Evolutionary conservation across 495 filamentous ascomycete species (phyloP).

Genomic region (Rostrohypoxylon terebratum): DNA sequence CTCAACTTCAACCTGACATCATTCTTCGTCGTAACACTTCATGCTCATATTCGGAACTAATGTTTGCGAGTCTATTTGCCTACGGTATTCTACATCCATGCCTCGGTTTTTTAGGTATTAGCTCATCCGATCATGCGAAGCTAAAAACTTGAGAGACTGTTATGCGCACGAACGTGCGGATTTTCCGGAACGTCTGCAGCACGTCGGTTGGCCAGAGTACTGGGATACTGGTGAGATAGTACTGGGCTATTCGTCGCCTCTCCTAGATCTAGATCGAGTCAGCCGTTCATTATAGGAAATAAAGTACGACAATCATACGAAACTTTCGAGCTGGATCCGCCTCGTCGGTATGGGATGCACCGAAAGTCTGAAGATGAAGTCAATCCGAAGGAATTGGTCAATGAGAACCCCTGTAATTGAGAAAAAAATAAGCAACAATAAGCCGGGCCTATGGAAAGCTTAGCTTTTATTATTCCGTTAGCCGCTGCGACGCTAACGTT

Average conservation of each 20-base stretch:
- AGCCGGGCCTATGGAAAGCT: constrained; percentile 25
- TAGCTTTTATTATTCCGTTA: constrained; percentile 36
- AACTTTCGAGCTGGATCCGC: constrained; percentile 3
- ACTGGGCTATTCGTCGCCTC: neutral
- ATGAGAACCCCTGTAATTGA: constrained; percentile 22
- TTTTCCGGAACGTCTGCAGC: neutral
- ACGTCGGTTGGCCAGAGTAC: neutral
- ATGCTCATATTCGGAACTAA: too few species aligned
- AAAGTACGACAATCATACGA: neutral
- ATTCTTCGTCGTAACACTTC: too few species aligned
- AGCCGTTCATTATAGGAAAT: neutral
- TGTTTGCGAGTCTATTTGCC: neutral
- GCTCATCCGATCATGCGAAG: neutral
- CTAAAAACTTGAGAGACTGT: neutral
- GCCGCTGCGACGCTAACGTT: constrained; percentile 33
- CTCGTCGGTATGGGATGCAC: constrained; percentile 36
- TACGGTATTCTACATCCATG: neutral
- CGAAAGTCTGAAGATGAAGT: constrained; percentile 31
- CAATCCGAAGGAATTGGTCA: constrained; percentile 10
- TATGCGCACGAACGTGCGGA: neutral
- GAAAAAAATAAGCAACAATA: constrained; percentile 12
- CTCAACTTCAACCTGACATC: too few species aligned
- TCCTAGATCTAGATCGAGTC: neutral
- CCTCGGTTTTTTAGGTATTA: neutral
- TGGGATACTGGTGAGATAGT: constrained; percentile 5